phyloP scores from a whole-genome alignment of 2,329 filamentous ascomycete genomes.

The Harringtonia aguacate region DNA sequence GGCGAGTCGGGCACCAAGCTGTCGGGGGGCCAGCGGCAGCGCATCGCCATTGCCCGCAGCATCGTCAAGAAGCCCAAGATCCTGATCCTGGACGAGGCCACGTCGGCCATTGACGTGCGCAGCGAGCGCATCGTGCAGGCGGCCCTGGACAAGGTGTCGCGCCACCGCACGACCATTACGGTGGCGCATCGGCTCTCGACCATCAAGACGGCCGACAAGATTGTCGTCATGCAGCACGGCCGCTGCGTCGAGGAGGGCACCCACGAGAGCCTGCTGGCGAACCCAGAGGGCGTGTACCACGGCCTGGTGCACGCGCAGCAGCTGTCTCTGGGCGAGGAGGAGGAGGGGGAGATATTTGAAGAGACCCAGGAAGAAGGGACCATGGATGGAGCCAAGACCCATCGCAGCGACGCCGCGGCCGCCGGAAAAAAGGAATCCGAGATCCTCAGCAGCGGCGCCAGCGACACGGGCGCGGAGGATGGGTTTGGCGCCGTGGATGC shows the following conservation, averaged over 20 bases:
- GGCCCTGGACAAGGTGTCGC: conserved; percentile 45
- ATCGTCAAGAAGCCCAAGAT: conserved; percentile 57
- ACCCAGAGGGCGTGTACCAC: conserved; percentile 53
- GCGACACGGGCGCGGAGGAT: not conserved
- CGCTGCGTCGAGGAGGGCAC: conserved; percentile 62
- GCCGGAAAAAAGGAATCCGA: not conserved
- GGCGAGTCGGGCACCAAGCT: conserved; percentile 32
- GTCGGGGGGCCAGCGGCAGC: conserved; percentile 63
- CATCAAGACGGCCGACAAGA: conserved; percentile 67
- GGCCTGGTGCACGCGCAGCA: conserved; percentile 55
- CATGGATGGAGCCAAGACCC: too few relatives aligned
- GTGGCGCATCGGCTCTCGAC: conserved; percentile 36
- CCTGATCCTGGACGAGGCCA: conserved; percentile 65
- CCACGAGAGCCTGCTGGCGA: conserved; percentile 57
- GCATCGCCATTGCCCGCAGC: conserved; percentile 61
- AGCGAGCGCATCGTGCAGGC: conserved; percentile 55
- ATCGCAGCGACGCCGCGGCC: too few relatives aligned
- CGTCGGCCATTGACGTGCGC: conserved; percentile 51
- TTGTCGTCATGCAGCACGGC: conserved; percentile 65
- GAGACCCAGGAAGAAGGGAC: too few relatives aligned
- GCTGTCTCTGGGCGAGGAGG: conserved; percentile 33
- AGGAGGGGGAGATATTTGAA: not conserved
- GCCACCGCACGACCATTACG: conserved; percentile 86
- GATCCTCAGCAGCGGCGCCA: not conserved
- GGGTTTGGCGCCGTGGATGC: not conserved